Base-by-base conservation (phyloP, 2,329 filamentous ascomycete species). In the Talaromyces rugulosus region DNA sequence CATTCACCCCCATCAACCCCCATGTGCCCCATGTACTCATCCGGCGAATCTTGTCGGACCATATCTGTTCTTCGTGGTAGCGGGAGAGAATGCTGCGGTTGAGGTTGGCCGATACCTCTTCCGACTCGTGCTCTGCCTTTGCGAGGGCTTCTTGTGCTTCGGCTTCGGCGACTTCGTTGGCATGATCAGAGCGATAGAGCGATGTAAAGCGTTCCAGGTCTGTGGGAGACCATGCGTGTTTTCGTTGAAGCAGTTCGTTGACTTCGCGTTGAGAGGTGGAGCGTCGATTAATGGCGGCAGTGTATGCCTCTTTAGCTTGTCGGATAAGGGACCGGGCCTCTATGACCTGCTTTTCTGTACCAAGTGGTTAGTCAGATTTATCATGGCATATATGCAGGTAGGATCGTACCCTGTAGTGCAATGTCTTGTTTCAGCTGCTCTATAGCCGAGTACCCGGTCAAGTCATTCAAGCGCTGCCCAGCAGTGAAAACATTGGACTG, bases 1-100 rank as follows among this genome's bases (percentile, higher is more conserved):
- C 90, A 73, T 99, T 99, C 71, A 98, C 86, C 28, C 94, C 94
- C 95, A 99, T 99, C 64, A 99, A 80, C 0, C 94, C 95, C 87
- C 96, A 98, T 0, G 95, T 99, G 40, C 96, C 94, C 95, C 95
- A 99, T 0, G 95, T 99, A 74, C 90, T 95, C 82, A 96, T 96
- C 66, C 95, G 84, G 40, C 95, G 85, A 73, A 99, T 99, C 69
- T 96, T 94, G 75, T 99, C 95, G 72, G 91, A 96, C 95, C 95
- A 99, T 61, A 99, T 96, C 80, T 99, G 95, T 80, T 99, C 95
- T 78, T 99, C 95, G 75, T 99, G 95, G 77, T 99, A 99, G 64
- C 96, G 87, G 64, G 90, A 90, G 58, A 97, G 81, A 69, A 98
- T 97, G 57, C 89, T 87, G 64, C 89, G 87, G 72, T 90, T 94